Conservation (phyloP, 768 basidiomycete genomes). For the Rhodosporidiobolus sp. region DNA sequence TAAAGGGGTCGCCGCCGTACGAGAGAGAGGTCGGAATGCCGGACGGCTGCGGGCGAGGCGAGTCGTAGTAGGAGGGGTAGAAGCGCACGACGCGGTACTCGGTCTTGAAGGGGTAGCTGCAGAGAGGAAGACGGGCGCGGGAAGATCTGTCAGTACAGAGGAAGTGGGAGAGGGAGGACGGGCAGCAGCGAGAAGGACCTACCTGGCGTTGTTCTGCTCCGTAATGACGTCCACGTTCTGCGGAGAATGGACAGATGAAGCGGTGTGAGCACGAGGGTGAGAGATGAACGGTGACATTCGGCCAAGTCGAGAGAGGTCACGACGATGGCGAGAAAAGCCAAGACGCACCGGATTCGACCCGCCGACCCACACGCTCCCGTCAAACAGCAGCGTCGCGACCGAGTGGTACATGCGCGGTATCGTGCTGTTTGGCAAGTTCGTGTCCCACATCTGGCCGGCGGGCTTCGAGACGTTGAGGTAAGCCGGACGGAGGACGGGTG, state of each 20-base stretch:
- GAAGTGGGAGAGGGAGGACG: not conserved
- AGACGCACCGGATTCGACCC: not conserved
- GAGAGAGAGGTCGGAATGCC: constrained; percentile 64
- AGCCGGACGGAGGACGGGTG: constrained; percentile 72
- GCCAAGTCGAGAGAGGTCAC: constrained; percentile 14
- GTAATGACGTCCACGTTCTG: constrained; percentile 62
- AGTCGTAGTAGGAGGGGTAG: constrained; percentile 68
- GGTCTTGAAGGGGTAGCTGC: constrained; percentile 52
- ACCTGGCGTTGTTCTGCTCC: constrained; percentile 14
- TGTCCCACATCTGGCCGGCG: constrained; percentile 64
- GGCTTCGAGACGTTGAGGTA: constrained; percentile 71
- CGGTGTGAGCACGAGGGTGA: too few species aligned
- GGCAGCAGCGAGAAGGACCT: not conserved
- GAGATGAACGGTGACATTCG: not conserved
- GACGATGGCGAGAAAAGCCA: constrained; percentile 53
- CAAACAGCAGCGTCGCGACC: constrained; percentile 76
- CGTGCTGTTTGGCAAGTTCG: constrained; percentile 18
- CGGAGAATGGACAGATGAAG: too few species aligned
- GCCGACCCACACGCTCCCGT: constrained; percentile 59
- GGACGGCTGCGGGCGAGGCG: constrained; percentile 59
- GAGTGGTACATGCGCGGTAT: constrained; percentile 86
- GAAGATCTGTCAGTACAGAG: too few species aligned
- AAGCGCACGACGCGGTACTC: constrained; percentile 71
- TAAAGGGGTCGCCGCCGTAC: constrained; percentile 72
- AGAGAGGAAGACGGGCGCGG: too few species aligned